Evolutionary conservation across 2,329 filamentous ascomycete species (phyloP), one percentile per base, ranked within the genome.

Genomic region (Periglandula ipomoeae): DNA sequence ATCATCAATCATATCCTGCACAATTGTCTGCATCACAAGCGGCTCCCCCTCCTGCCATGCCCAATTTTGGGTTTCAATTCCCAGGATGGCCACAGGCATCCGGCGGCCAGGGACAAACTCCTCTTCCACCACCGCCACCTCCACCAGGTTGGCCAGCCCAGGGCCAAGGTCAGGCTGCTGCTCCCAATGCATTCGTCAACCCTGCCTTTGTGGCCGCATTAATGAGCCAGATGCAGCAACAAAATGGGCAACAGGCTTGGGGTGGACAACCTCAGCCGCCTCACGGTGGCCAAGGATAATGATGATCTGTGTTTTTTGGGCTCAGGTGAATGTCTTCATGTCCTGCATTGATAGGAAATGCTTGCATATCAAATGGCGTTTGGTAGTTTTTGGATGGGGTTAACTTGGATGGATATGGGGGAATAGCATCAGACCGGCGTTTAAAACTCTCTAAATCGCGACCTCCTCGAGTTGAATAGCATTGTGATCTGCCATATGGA

Each of bases 171-270:
- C 54, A 55, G 40, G 53, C 67, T 37, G 59, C 69, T 15, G 32
- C 61, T 62, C 41, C 67, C 43, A 72, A 52, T 7, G 66, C 73
- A 9, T 77, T 77, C 55, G 71, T 81, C 51, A 82, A 81, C 54
- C 79, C 79, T 3, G 71, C 75, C 1, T 75, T 83, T 58, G 70
- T 82, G 50, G 71, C 74, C 37, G 72, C 70, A 4, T 52, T 74
- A 32, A 70, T 75, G 63, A 66, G 60, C 35, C 71, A 73, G 50
- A 68, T 70, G 60, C 68, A 70, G 53, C 58, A 59, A 43, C 61
- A 65, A 41, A 59, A 59, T 20, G 59, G 60, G 1, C 43, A 45
- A 52, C 57, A 59, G 22, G 55, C 53, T 27, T 64, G 60, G 57
- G 55, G 56, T 13, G 55, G 52, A 5, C 62, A 60, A 38, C 63